Evolutionary conservation across 257 asterid genomes (phyloP), one percentile per base, ranked within the genome.

Genomic region (Solanum raphanifolium): DNA sequence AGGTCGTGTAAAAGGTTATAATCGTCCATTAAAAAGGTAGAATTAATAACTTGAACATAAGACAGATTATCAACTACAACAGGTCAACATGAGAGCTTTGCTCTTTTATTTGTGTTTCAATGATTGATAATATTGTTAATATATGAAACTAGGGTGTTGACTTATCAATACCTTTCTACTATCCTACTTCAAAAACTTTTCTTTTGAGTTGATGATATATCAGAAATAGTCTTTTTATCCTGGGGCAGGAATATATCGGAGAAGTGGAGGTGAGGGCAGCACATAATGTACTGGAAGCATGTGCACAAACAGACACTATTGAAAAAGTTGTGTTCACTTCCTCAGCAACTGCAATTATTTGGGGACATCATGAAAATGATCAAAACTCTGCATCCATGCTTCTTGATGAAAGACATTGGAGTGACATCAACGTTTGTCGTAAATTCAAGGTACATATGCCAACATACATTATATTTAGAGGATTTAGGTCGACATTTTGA

Each of bases 231-330:
- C 0, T 62, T n/a, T 62, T 5, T 62, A 62, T 10, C 13, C 0
- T 31, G 13, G 0, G 31, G 5, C 92, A 96, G 99, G 99, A 95
- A 92, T 86, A 81, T 81, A 92, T 93, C 93, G 95, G 92, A 41
- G 99, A 97, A 75, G 87, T 95, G 88, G 99, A 97, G 90, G 98
- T 94, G 25, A 95, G 98, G 89, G 98, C 98, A 35, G 99, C 99
- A 41, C 98, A 95, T 89, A 97, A 97, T 89, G 98, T 95, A 87
- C 18, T 97, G 92, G 99, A 97, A 92, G 99, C 99, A 21, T 95
- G 99, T 91, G 98, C 98, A 1, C 98, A 93, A 83, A 95, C 98
- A 25, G 95, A 93, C 76, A 95, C 95, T 82, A 91, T 97, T 6
- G 96, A 95, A 38, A 97, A 93, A 83, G 98, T 97, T 2, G 92